These are phyloP conservation scores for Amanita molliuscula DNA, from an alignment of 768 basidiomycete species.

Conservation along the genomic window DNA sequence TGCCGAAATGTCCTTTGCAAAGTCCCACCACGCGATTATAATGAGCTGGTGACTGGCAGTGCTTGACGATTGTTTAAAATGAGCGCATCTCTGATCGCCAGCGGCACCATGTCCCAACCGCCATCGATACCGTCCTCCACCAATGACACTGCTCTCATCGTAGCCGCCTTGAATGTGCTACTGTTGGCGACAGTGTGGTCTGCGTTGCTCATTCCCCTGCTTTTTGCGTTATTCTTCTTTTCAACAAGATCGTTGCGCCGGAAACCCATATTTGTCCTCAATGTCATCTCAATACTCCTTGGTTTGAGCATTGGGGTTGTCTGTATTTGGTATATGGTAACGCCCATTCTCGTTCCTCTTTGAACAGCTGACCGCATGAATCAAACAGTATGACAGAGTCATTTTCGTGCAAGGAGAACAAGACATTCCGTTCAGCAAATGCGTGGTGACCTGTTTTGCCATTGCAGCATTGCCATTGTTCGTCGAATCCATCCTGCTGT, in stretches of 20 bases:
- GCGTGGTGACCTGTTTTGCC: not conserved
- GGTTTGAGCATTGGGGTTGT: not conserved
- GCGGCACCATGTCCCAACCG: no score
- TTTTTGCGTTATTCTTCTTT: slow-evolving; percentile 1
- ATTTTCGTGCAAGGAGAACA: not conserved
- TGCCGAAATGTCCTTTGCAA: no score
- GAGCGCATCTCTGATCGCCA: no score
- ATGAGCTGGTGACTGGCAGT: no score
- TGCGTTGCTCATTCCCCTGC: slow-evolving; percentile 1
- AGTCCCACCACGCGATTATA: no score
- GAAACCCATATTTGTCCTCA: not conserved
- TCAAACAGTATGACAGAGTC: not conserved
- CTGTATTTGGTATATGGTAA: not conserved
- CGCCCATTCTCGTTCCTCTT: not conserved
- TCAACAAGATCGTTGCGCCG: not conserved
- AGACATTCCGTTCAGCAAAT: not conserved
- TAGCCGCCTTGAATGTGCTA: not conserved
- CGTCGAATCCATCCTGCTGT: not conserved
- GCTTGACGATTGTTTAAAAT: no score
- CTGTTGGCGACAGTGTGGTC: not conserved
- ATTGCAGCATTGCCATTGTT: not conserved
- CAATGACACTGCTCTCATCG: no score
- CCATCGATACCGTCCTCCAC: no score
- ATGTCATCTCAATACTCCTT: not conserved
- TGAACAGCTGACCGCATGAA: not conserved